Conservation (phyloP, 129 eudicot genomes). For the Scalesia atractyloides region DNA sequence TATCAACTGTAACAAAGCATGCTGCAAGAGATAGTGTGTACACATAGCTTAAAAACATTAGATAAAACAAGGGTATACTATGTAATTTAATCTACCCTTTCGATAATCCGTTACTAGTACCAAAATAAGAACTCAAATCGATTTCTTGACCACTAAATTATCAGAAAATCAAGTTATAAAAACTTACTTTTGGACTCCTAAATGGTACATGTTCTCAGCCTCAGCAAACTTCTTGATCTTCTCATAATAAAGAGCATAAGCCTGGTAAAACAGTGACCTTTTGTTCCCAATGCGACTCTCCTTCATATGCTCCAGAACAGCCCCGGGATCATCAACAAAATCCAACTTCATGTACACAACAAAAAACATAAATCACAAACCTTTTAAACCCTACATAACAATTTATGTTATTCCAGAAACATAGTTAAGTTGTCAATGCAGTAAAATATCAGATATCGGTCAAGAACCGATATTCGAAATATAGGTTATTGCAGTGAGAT, state of each 20-base stretch:
- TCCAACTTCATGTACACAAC: conserved; percentile 68
- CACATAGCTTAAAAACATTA: neutral
- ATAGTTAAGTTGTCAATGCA: no score
- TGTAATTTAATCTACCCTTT: neutral
- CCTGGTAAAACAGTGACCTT: conserved; percentile 81
- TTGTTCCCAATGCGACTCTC: conserved; percentile 60
- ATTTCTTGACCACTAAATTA: neutral
- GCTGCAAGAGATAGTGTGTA: neutral
- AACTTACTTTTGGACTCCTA: conserved; percentile 86
- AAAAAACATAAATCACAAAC: conserved; percentile 18
- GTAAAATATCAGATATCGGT: no score
- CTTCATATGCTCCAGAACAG: conserved; percentile 73
- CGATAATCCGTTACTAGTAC: neutral
- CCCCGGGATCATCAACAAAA: conserved; percentile 83
- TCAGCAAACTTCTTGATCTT: conserved; percentile 78
- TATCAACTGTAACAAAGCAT: neutral
- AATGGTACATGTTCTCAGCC: conserved; percentile 81
- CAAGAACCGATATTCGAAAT: no score
- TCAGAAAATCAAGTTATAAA: neutral
- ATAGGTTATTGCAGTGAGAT: no score
- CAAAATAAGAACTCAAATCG: neutral
- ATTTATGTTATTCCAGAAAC: no score
- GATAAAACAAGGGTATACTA: neutral
- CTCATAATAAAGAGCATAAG: conserved; percentile 89
- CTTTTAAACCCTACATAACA: neutral